phyloP scores from a whole-genome alignment of 139 green algal species.

The Trebouxia sp. region DNA sequence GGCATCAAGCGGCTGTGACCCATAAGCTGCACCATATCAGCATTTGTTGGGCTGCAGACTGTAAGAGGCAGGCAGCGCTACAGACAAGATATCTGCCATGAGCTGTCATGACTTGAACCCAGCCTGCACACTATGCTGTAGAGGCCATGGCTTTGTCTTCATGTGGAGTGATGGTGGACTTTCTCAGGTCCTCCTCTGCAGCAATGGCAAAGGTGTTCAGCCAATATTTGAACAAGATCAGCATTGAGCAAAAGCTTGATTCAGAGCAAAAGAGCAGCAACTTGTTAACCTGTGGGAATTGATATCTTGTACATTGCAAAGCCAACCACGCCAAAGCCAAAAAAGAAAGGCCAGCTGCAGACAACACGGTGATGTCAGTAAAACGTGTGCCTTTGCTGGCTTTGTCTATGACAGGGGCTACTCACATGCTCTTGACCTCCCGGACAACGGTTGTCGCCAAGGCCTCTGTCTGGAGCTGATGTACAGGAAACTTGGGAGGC shows the following conservation, averaged over 20 bases:
- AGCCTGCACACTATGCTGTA: too few relatives aligned
- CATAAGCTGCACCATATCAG: background rate
- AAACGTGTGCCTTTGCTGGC: background rate
- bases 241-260: background rate
- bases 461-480: conserved; percentile 34
- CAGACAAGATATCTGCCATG: background rate
- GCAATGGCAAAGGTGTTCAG: background rate
- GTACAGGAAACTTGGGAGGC: conserved; percentile 29
- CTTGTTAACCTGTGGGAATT: conserved; percentile 40
- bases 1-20: too few relatives aligned
- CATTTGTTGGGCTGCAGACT: too few relatives aligned
- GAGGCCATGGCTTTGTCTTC: conserved; percentile 23
- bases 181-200: conserved; percentile 51
- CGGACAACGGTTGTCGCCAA: conserved; percentile 29
- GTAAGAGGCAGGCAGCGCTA: too few relatives aligned
- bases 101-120: too few relatives aligned
- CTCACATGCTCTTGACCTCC: conserved; percentile 48
- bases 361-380: background rate
- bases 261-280: background rate
- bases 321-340: conserved; percentile 40
- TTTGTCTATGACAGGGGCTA: background rate
- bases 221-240: background rate
- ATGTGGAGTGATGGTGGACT: conserved; percentile 29
- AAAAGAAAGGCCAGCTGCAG: conserved; percentile 50
- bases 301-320: conserved; percentile 45